Evolutionary conservation across 495 filamentous ascomycete genomes (phyloP), one percentile per base, ranked within the genome.

Genomic region (Cercophora samala): DNA sequence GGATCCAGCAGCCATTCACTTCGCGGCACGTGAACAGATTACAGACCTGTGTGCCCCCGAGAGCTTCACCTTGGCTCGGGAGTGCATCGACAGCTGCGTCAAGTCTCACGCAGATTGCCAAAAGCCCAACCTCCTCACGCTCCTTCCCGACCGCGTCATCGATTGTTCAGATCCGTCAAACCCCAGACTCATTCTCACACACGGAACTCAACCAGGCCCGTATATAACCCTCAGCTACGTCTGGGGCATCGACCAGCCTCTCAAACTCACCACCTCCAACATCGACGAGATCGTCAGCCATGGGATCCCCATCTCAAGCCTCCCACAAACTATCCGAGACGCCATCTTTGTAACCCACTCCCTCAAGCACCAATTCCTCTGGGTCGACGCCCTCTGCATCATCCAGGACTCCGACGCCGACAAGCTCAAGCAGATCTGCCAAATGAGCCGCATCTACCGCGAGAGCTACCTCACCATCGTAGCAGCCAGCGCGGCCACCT

Each of bases 311-410:
- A 23, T 19, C 22, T 8, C n/a, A 9, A 56, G 8, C 8, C 53
- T 56, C 53, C 53, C 53, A 19, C 19, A 0, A 56, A 56, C 53
- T 18, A 56, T 56, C 22, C 53, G 53, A 5, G 53, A 56, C 13
- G 53, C 53, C n/a, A 21, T 56, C 19, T 56, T 23, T 18, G 53
- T 56, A 4, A 56, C 53, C 53, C 53, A 56, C 53, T 56, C 53
- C 22, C 53, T 56, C 22, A 23, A 23, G n/a, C 19, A 56, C 9
- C 53, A 13, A 19, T 56, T 5, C 53, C n/a, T 56, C 13, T 56
- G 53, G 53, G 22, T 56, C n/a, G 53, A 56, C n/a, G 53, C 53
- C n/a, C 53, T 56, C n/a, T 56, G 53, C 53, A 56, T 56, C n/a
- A 19, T 56, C 53, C 53, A 56, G n/a, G 53, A 56, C n/a, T 56